These are phyloP conservation scores for Solanum gracilifrons DNA, from an alignment of 257 asterid species.

Conservation along the genomic window DNA sequence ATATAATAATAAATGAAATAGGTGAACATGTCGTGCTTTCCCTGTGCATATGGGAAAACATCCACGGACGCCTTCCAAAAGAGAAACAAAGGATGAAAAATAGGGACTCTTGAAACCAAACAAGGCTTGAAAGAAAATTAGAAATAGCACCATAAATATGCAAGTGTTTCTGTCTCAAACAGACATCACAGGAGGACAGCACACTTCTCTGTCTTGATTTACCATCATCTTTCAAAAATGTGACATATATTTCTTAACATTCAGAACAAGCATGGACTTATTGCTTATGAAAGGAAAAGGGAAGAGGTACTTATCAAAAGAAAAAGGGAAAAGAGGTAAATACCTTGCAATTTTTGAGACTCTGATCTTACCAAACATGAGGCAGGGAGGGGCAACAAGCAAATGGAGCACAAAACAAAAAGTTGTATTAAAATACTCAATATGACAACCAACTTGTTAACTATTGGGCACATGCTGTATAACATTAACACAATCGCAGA, in stretches of 20 bases:
- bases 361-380: background rate
- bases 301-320: background rate
- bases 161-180: background rate
- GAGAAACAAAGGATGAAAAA: background rate
- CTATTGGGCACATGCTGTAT: background rate
- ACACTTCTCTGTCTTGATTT: background rate
- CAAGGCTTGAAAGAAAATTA: background rate
- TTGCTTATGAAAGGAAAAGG: background rate
- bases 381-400: background rate
- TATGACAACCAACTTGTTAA: background rate
- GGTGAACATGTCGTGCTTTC: background rate
- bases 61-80: background rate
- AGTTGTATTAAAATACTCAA: background rate
- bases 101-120: background rate
- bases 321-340: background rate
- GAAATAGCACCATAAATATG: background rate
- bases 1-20: background rate
- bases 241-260: background rate
- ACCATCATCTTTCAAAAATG: background rate
- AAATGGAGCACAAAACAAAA: background rate
- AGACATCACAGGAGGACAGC: background rate
- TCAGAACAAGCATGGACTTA: background rate
- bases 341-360: background rate
- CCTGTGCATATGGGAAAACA: background rate
- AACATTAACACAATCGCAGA: background rate